A percentile compares a stretch with the other conserved stretches of the same genome.
phyloP scores from a whole-genome alignment of 2,329 filamentous ascomycete genomes.

The Fusarium phyllophilum region DNA sequence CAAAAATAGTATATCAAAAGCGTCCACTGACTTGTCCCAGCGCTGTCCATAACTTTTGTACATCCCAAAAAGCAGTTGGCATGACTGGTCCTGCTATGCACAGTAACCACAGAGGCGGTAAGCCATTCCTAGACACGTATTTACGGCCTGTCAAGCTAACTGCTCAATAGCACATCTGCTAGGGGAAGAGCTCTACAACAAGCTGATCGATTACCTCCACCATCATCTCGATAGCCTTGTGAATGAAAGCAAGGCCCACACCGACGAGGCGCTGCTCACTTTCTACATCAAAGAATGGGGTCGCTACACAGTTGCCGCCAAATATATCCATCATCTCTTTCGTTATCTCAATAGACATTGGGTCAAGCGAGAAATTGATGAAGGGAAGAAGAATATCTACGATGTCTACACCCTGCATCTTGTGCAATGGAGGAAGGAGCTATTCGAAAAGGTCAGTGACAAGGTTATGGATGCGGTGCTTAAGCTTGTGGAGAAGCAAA shows the following conservation, averaged over 20 bases:
- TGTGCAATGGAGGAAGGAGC: slow-evolving; percentile 92
- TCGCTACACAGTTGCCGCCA: slow-evolving; percentile 92
- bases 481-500: slow-evolving; percentile 95
- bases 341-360: slow-evolving; percentile 96
- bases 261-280: slow-evolving; percentile 86
- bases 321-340: slow-evolving; percentile 98
- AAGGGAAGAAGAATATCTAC: slow-evolving; percentile 97
- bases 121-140: slow-evolving; percentile 16
- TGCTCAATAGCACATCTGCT: slow-evolving; percentile 79
- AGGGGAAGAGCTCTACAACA: slow-evolving; percentile 94
- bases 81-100: slow-evolving; percentile 56
- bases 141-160: slow-evolving; percentile 23
- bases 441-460: slow-evolving; percentile 83
- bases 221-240: slow-evolving; percentile 78
- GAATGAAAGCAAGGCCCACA: slow-evolving; percentile 78
- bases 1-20: background rate
- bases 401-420: slow-evolving; percentile 98
- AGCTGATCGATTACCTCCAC: slow-evolving; percentile 86
- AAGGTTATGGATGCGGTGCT: slow-evolving; percentile 97
- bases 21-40: slow-evolving; percentile 58
- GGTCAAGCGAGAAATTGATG: slow-evolving; percentile 99
- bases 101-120: slow-evolving; percentile 70
- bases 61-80: slow-evolving; percentile 92
- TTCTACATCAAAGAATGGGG: slow-evolving; percentile 99
- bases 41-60: slow-evolving; percentile 98